phyloP scores from a whole-genome alignment of 2,329 filamentous ascomycete species.

The Ceratocystiopsis sp. region DNA sequence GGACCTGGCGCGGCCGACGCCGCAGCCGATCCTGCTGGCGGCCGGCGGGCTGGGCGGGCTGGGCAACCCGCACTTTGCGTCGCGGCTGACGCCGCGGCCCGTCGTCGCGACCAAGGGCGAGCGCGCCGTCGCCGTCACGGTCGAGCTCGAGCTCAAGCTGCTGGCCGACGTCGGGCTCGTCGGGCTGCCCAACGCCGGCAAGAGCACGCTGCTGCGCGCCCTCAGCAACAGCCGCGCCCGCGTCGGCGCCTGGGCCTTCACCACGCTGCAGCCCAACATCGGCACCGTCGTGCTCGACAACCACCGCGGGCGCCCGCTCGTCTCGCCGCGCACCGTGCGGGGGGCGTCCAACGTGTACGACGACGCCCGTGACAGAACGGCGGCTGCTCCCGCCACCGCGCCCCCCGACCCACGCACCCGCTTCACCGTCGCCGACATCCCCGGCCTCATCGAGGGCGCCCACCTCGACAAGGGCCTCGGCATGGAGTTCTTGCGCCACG shows the following conservation, averaged over 20 bases:
- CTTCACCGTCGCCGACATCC: slow-evolving; percentile 92
- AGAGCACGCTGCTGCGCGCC: slow-evolving; percentile 77
- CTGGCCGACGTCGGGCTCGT: slow-evolving; percentile 91
- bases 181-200: slow-evolving; percentile 88
- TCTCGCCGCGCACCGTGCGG: slow-evolving; percentile 12
- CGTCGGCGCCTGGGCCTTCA: slow-evolving; percentile 92
- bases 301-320: slow-evolving; percentile 54
- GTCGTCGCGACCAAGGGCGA: slow-evolving; percentile 84
- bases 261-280: slow-evolving; percentile 78
- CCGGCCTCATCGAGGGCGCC: slow-evolving; percentile 79
- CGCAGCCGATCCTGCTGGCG: slow-evolving; percentile 68
- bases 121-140: slow-evolving; percentile 54
- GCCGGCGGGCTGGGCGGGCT: slow-evolving; percentile 78
- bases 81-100: slow-evolving; percentile 55
- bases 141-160: slow-evolving; percentile 86
- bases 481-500: slow-evolving; percentile 79
- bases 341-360: slow-evolving; percentile 21
- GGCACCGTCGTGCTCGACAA: slow-evolving; percentile 89
- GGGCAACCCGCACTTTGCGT: slow-evolving; percentile 85
- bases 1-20: slow-evolving; percentile 60
- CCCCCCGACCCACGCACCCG: slow-evolving; percentile 46
- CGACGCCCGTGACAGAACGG: slow-evolving; percentile 21
- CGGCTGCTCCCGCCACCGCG: slow-evolving; percentile 14
- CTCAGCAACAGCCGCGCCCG: slow-evolving; percentile 78
- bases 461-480: slow-evolving; percentile 85